A percentile compares a stretch with the other conserved stretches of the same genome.
These are phyloP conservation scores for Elongisporangium anandrum DNA, from an alignment of 352 stramenopile species.

Conservation along the genomic window DNA sequence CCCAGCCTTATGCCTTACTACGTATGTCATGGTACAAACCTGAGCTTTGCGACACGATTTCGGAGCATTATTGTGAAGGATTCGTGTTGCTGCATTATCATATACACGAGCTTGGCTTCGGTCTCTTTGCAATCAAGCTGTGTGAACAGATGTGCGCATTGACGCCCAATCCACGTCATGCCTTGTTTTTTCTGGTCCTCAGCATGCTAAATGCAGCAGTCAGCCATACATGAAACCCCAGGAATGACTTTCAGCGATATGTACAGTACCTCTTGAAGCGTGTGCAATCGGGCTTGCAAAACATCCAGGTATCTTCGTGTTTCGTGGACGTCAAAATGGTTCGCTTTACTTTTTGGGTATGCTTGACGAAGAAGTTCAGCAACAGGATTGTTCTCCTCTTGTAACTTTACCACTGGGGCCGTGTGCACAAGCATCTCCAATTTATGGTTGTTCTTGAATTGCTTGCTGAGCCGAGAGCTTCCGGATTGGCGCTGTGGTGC, in stretches of 20 bases:
- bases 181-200: conserved; percentile 34
- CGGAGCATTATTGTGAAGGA: background rate
- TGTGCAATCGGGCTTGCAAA: conserved; percentile 14
- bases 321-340: conserved; percentile 9
- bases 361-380: background rate
- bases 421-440: conserved; percentile 30
- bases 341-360: background rate
- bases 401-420: conserved; percentile 14
- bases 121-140: conserved; percentile 58
- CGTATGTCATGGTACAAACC: background rate
- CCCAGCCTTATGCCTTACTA: background rate
- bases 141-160: conserved; percentile 57
- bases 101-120: conserved; percentile 26
- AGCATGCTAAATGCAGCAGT: conserved; percentile 14
- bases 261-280: conserved; percentile 31
- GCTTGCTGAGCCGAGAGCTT: conserved; percentile 8
- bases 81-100: conserved; percentile 31
- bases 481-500: background rate
- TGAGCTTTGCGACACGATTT: background rate
- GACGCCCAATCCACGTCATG: conserved; percentile 50
- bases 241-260: too few relatives aligned
- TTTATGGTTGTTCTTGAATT: conserved; percentile 32
- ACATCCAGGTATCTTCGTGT: conserved; percentile 22
- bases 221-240: too few relatives aligned
- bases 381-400: background rate